Evolutionary conservation across 2,329 filamentous ascomycete genomes (phyloP), one percentile per base, ranked within the genome.

Genomic region (Penicillium sp.): DNA sequence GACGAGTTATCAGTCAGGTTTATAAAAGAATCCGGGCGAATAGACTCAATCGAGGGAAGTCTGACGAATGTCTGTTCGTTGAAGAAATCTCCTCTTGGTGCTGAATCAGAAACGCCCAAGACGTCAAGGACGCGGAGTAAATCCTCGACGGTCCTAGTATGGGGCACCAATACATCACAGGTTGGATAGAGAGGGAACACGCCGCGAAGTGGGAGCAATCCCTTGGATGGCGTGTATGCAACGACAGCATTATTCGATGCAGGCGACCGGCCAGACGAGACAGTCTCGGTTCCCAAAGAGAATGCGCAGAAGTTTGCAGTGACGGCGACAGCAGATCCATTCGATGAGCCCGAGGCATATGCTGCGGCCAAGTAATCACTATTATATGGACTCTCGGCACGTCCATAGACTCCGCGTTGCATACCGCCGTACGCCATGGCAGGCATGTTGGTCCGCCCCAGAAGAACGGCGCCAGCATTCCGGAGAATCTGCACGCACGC

Each of bases 391-490:
- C 79, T 83, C 66, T 86, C 84, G 0, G 85, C 82, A 2, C 84
- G 77, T 0, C 85, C 84, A 61, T 85, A 85, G 0, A 84, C 63
- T 0, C 85, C 85, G 7, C 85, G 76, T 60, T 86, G 84, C 79
- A 85, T 85, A 0, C 85, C 85, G 0, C 84, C 84, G 25, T 81
- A 80, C 11, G 84, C 85, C 83, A 87, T 85, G 0, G 85, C 81
- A 0, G 83, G 85, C 81, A 87, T 85, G 58, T 87, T 88, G 0
- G 85, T 86, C 48, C 81, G 79, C 0, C 85, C 85, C 0, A 86
- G 73, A 22, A 85, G 70, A 0, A 86, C 74, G 0, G 79, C 82
- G 1, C 84, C 84, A 1, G 82, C 81, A 30, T 78, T 73, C 4
- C 80, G 76, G 6, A 87, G 73, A 10, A 74, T 72, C 11, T 77